Evolutionary conservation across 257 asterid species (phyloP).

Genomic region (Linderniella brevidens): DNA sequence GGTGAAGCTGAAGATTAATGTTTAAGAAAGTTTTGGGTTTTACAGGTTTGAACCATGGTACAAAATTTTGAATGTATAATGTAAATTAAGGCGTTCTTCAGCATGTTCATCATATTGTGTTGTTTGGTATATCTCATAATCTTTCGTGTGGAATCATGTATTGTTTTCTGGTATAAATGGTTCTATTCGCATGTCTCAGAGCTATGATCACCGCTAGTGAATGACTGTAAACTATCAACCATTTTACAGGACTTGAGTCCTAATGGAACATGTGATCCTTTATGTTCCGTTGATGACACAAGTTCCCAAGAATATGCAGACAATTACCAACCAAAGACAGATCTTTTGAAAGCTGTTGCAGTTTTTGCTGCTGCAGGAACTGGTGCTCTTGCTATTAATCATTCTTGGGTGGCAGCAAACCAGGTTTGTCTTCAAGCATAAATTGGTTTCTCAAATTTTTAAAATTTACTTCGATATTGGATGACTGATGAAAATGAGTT

Average conservation of each 20-base stretch:
- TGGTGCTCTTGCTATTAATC: constrained; percentile 79
- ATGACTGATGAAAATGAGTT: neutral
- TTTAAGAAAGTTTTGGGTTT: neutral
- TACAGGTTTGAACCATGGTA: neutral
- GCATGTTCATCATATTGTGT: too few relatives aligned
- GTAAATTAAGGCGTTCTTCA: too few relatives aligned
- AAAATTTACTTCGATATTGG: neutral
- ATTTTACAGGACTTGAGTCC: constrained; percentile 24
- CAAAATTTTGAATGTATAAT: too few relatives aligned
- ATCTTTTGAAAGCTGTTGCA: constrained; percentile 76
- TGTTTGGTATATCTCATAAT: too few relatives aligned
- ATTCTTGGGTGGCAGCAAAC: constrained; percentile 89
- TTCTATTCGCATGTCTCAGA: too few relatives aligned
- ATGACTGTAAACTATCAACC: neutral
- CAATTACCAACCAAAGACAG: constrained; percentile 69
- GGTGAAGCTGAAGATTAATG: neutral
- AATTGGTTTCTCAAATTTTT: neutral
- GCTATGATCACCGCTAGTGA: too few relatives aligned
- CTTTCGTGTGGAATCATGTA: neutral
- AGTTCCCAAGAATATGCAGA: constrained; percentile 62
- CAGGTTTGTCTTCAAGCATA: constrained; percentile 37
- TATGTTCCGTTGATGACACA: constrained; percentile 78
- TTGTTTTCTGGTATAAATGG: neutral
- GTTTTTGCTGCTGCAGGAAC: constrained; percentile 69
- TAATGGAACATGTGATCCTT: constrained; percentile 82